Conservation (phyloP, 352 stramenopile species). For the Globisporangium uncinulatum region DNA sequence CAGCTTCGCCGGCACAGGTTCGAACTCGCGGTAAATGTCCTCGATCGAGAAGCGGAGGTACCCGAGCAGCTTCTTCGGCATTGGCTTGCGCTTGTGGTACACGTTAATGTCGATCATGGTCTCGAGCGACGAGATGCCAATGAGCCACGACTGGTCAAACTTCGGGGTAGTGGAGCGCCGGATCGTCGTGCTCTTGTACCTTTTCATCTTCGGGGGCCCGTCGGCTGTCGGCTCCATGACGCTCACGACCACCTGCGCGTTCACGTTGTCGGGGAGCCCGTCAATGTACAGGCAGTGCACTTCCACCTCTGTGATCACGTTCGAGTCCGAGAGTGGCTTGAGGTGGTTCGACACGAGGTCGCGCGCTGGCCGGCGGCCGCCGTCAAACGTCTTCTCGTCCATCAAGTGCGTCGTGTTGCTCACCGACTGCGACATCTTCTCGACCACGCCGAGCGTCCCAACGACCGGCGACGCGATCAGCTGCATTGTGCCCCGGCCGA, state of each 20-base stretch:
- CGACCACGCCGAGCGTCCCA: constrained; percentile 71
- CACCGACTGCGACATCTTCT: constrained; percentile 80
- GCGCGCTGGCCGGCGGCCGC: constrained; percentile 65
- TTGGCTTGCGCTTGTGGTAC: constrained; percentile 81
- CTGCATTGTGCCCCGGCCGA: constrained; percentile 73
- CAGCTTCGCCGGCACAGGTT: constrained; percentile 64
- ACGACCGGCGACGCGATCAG: constrained; percentile 78
- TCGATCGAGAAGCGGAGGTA: constrained; percentile 73
- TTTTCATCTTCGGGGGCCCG: constrained; percentile 35
- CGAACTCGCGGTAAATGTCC: constrained; percentile 83
- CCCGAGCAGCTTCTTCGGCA: constrained; percentile 74
- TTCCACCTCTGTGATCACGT: constrained; percentile 83
- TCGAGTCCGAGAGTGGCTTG: constrained; percentile 76
- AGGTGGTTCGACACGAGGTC: constrained; percentile 49
- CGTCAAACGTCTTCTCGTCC: constrained; percentile 75
- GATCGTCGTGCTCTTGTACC: constrained; percentile 70
- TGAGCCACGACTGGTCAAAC: constrained; percentile 83
- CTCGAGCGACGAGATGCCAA: constrained; percentile 62
- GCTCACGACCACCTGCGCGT: constrained; percentile 61
- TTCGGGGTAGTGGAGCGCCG: constrained; percentile 51
- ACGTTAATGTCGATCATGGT: constrained; percentile 79
- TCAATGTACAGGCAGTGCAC: constrained; percentile 70
- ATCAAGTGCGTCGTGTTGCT: constrained; percentile 85
- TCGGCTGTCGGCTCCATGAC: constrained; percentile 40
- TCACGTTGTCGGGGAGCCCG: constrained; percentile 60